Conservation (phyloP, 23 red algal genomes). For the Cyanidium caldarium region DNA sequence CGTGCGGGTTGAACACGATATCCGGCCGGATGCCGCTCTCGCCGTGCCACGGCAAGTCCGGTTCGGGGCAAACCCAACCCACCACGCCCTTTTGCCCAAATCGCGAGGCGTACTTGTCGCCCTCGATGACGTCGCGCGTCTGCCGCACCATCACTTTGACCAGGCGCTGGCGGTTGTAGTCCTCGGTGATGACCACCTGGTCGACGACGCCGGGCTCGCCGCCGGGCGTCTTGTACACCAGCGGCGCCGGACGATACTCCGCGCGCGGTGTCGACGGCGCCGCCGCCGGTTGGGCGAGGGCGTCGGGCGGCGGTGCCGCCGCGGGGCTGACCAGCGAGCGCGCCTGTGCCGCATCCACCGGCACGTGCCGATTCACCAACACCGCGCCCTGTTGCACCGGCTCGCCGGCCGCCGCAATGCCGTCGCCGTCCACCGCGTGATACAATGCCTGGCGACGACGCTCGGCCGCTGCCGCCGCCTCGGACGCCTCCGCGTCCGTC, state of each 20-base stretch:
- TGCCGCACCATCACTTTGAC: conserved; percentile 81
- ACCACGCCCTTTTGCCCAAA: conserved; percentile 95
- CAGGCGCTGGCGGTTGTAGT: conserved; percentile 42
- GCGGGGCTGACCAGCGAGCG: background rate
- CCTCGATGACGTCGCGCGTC: conserved; percentile 59
- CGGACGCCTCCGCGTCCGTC: background rate
- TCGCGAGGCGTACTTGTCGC: conserved; percentile 97
- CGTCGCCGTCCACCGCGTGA: conserved; percentile 38
- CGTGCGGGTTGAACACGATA: conserved; percentile 95
- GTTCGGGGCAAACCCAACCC: conserved; percentile 51
- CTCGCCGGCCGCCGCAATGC: conserved; percentile 44
- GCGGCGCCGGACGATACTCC: conserved; percentile 8
- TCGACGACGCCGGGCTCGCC: conserved; percentile 30
- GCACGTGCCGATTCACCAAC: conserved; percentile 72
- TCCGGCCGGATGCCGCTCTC: conserved; percentile 84
- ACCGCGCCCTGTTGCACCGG: conserved; percentile 29
- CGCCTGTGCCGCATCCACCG: background rate
- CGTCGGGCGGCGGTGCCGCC: too few relatives aligned
- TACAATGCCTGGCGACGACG: background rate
- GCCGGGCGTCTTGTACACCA: conserved; percentile 29
- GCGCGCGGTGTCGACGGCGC: background rate
- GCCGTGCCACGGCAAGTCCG: conserved; percentile 75
- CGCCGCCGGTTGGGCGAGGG: background rate
- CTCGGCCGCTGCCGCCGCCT: background rate
- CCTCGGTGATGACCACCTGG: conserved; percentile 46